Base-by-base conservation (phyloP, 2,329 filamentous ascomycete species). In the Knoxdaviesia capensis region DNA sequence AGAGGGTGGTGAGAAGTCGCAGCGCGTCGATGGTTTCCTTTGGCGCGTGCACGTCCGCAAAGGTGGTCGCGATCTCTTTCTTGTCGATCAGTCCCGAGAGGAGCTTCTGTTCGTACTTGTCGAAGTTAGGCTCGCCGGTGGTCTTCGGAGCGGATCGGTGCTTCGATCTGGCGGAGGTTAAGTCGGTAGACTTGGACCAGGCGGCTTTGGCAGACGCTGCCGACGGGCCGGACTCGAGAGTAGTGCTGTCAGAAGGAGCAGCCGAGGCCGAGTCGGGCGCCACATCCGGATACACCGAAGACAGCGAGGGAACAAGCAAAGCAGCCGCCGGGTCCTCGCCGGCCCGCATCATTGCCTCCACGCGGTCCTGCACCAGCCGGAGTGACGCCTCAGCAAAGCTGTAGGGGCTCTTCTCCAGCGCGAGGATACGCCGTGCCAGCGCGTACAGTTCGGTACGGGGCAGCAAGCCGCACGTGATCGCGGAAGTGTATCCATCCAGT, bases 1-100 rank as follows among this genome's bases (percentile, higher is more conserved):
- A 90, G 11, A 98, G 65, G 1, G 83, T 84, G 0, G 90, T 98
- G 41, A 96, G 69, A 5, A 85, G 84, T 55, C 88, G 86, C 43
- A 98, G 68, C 1, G 87, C 81, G 28, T 90, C 83, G 31, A 92
- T 80, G 2, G 85, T 94, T 46, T 87, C 84, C 0, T 68, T 60
- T 0, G 86, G 77, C 2, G 80, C 85, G 51, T 93, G 84, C 20
- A 98, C 80, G 54, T 94, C 82, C 29, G 73, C 68, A 54, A 96
- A 98, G 0, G 84, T 92, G 0, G 83, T 92, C 46, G 77, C 77
- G 48, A 98, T 84, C 51, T 81, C 81, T 39, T 77, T 68, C 6
- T 83, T 74, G 53, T 94, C 76, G 34, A 94, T 76, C 3, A 96
- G 78, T 7, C 88, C 86, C 4, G 74, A 71, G 38, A 94, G 64